Percentiles rank a stretch among this genome's conserved stretches.
Conservation (phyloP, 768 basidiomycete species). For the Serendipita vermifera region DNA sequence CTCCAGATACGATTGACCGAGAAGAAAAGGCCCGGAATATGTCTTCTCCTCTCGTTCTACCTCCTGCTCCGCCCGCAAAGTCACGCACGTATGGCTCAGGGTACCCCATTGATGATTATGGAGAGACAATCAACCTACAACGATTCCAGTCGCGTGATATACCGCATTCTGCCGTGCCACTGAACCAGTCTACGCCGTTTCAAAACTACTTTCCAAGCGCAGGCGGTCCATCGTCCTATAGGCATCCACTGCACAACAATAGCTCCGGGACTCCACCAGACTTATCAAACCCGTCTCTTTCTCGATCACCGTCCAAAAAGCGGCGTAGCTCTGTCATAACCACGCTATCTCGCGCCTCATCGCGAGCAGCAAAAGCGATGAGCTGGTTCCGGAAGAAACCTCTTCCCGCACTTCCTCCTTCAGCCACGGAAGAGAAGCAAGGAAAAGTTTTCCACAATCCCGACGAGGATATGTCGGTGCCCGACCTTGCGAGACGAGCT, state of each 20-base stretch:
- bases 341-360: neutral
- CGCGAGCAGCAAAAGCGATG: neutral
- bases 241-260: neutral
- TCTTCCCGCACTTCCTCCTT: slow-evolving; percentile 45
- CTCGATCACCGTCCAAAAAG: neutral
- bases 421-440: slow-evolving; percentile 23
- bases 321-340: neutral
- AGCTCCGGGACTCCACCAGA: neutral
- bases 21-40: no score
- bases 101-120: neutral
- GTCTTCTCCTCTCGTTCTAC: no score
- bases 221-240: neutral
- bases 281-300: neutral
- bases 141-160: neutral
- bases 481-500: slow-evolving; percentile 40
- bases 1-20: slow-evolving; percentile 3
- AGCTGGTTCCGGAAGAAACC: slow-evolving; percentile 30
- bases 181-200: slow-evolving; percentile 5
- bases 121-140: neutral
- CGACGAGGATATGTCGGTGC: slow-evolving; percentile 39
- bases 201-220: slow-evolving; percentile 1
- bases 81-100: no score
- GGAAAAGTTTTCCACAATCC: slow-evolving; percentile 32
- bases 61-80: no score
- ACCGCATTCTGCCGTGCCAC: slow-evolving; percentile 1